Percentiles rank a stretch among this genome's conserved stretches.
Evolutionary conservation across 2,329 filamentous ascomycete species (phyloP).

Genomic region (Mariannaea elegans): DNA sequence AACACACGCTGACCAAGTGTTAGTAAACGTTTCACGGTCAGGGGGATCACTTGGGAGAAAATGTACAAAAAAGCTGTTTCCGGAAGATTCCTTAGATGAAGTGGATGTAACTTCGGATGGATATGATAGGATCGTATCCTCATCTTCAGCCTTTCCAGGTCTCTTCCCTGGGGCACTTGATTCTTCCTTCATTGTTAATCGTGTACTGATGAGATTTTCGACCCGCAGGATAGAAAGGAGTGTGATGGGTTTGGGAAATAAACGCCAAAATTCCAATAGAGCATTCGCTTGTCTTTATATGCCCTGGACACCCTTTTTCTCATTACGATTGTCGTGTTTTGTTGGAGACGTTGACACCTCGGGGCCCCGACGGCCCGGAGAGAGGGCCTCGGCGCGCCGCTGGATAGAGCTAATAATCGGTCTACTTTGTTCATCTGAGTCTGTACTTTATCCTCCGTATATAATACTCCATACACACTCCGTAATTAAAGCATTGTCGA

Average conservation of each 20-base stretch:
- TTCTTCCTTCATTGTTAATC: not conserved
- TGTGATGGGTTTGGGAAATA: not conserved
- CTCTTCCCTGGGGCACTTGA: too few relatives aligned
- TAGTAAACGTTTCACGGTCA: not conserved
- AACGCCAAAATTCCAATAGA: too few relatives aligned
- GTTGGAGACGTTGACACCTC: not conserved
- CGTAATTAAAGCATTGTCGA: too few relatives aligned
- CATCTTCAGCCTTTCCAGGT: not conserved
- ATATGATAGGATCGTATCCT: not conserved
- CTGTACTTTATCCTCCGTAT: too few relatives aligned
- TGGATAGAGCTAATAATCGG: too few relatives aligned
- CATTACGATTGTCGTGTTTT: too few relatives aligned
- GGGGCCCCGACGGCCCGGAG: slow-evolving; percentile 11
- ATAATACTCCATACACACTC: too few relatives aligned
- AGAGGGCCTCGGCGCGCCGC: not conserved
- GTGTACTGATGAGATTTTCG: not conserved
- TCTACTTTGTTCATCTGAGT: too few relatives aligned
- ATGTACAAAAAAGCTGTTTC: slow-evolving; percentile 2
- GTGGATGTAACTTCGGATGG: not conserved
- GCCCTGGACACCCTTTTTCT: too few relatives aligned
- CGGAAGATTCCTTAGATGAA: not conserved
- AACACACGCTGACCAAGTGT: slow-evolving; percentile 6
- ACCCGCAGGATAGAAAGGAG: not conserved
- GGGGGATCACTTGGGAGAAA: not conserved
- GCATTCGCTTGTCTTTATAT: too few relatives aligned